Conservation (phyloP, 495 filamentous ascomycete genomes). For the Ramalina peruviana region DNA sequence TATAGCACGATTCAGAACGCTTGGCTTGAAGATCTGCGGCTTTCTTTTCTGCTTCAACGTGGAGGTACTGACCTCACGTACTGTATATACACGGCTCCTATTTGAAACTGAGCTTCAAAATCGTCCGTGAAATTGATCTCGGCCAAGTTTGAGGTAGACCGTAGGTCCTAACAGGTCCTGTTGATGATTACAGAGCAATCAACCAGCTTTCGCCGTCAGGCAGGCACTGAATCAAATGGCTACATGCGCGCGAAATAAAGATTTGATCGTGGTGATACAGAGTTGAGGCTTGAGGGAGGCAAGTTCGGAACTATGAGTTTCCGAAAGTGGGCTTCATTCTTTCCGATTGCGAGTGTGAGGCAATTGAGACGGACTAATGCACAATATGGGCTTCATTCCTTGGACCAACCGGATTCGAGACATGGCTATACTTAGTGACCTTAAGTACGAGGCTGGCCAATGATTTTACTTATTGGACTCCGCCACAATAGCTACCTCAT, state of each 20-base stretch:
- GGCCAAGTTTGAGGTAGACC: background rate
- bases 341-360: background rate
- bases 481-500: background rate
- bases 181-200: background rate
- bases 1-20: background rate
- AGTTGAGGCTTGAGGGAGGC: background rate
- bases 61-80: background rate
- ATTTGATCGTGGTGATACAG: background rate
- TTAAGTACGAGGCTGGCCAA: background rate
- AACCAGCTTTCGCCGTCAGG: background rate
- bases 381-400: background rate
- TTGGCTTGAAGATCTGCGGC: background rate
- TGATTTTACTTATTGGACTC: background rate
- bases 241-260: background rate
- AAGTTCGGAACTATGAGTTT: background rate
- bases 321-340: background rate
- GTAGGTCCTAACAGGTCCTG: background rate
- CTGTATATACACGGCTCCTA: background rate
- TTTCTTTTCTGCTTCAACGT: background rate
- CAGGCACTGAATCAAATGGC: background rate
- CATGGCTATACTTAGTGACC: background rate
- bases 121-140: background rate
- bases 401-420: background rate
- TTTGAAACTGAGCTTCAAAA: background rate
- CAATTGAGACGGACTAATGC: background rate